Base-by-base conservation (phyloP, 345 rosid genomes). In the Aethionema arabicum region DNA sequence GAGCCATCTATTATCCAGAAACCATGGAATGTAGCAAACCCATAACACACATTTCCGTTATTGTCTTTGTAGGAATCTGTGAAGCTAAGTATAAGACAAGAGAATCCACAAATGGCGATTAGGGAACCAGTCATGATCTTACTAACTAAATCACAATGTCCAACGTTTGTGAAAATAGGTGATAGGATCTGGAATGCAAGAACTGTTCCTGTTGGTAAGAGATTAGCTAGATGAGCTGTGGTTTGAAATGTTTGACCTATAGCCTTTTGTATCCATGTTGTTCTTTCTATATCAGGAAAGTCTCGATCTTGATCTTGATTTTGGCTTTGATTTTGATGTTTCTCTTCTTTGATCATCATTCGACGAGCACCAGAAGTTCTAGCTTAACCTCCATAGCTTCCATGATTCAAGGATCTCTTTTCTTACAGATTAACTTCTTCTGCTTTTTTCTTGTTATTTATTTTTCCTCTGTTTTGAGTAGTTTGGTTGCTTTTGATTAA, bases 171-270 rank as follows among this genome's bases (percentile, higher is more conserved):
- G 80, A 77, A 76, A 6, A 88, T 61, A 3, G 91, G 96, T 3
- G 86, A 61, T 8, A 88, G 77, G 55, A 85, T 77, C 12, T 88
- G 89, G 83, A 88, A 88, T 29, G 91, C 82, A 27, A 88, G 89
- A 65, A 85, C 86, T 0, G 96, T 72, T 42, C 91, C 89, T 0
- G 96, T 88, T 0, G 91, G 95, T 38, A 87, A 66, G 10, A 83
- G 80, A 43, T 83, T 85, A 27, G 95, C 91, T 51, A 88, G 52
- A 59, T 88, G 83, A 3, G 91, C 89, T 2, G 87, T 80, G 86
- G 89, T 85, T 40, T 74, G 63, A 53, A 87, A 85, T 7, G 91
- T 83, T 73, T 88, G 83, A 33, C 79, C 67, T 4, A 83, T 82
- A 12, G 91, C 89, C 52, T 45, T 77, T 65, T 83, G 96, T 52